A percentile compares a stretch with the other conserved stretches of the same genome.
Evolutionary conservation across 2,329 filamentous ascomycete genomes (phyloP).

Genomic region (Lasiodiplodia hormozganensis): DNA sequence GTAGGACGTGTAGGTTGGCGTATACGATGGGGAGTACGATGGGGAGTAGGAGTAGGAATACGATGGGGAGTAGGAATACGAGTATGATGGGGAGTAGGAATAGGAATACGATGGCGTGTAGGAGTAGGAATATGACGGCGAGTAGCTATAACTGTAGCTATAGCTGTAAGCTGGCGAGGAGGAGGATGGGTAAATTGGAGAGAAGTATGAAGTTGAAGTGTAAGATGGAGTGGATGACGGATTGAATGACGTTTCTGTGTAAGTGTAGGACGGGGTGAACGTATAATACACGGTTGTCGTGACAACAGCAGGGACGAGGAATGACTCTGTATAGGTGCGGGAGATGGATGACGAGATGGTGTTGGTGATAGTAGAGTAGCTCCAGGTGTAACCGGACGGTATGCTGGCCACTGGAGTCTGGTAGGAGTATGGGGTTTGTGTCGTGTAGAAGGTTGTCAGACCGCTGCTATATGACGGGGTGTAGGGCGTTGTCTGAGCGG

Average conservation of each 20-base stretch:
- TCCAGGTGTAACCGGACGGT: not conserved
- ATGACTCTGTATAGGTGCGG: not conserved
- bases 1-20: not conserved
- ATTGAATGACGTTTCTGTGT: not conserved
- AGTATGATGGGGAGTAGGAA: not conserved
- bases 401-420: not conserved
- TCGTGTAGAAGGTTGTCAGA: not conserved
- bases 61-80: not conserved
- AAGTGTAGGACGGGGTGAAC: not conserved
- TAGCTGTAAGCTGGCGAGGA: not conserved
- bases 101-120: not conserved
- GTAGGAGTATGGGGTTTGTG: not conserved
- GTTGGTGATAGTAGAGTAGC: not conserved
- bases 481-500: not conserved
- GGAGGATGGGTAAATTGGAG: not conserved
- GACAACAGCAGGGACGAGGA: not conserved
- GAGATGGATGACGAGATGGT: constrained; percentile 1
- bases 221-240: not conserved
- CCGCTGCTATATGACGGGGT: not conserved
- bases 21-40: not conserved
- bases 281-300: not conserved
- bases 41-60: not conserved
- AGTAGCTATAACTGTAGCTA: too few relatives aligned
- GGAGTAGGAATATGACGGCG: not conserved
- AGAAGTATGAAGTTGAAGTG: not conserved